phyloP scores from a whole-genome alignment of 257 asterid genomes.

The Jaltomata sinuosa region DNA sequence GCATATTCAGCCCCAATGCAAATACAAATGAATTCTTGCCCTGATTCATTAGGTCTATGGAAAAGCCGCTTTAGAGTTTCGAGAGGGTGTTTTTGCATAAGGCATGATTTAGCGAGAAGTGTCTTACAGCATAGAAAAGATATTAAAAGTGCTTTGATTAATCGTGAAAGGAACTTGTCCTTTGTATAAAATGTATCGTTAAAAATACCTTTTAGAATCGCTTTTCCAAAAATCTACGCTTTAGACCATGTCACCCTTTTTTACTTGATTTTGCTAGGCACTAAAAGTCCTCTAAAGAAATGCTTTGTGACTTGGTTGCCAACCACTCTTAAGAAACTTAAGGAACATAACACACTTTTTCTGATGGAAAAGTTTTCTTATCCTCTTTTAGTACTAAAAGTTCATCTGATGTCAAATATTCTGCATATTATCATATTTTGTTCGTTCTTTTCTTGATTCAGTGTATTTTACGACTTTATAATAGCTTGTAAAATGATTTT shows the following conservation, averaged over 20 bases:
- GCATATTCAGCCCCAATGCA: background rate
- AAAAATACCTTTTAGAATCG: background rate
- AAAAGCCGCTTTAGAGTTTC: background rate
- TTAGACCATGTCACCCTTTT: background rate
- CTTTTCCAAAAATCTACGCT: background rate
- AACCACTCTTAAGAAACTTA: background rate
- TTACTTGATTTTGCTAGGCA: background rate
- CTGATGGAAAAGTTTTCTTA: background rate
- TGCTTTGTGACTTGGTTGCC: conserved; percentile 3
- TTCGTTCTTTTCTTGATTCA: background rate
- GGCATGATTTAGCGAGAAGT: background rate
- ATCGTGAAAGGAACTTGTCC: background rate
- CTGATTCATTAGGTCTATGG: no score
- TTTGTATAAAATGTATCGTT: background rate
- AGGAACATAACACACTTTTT: background rate
- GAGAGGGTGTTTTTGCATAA: background rate
- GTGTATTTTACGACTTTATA: background rate
- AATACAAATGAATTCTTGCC: background rate
- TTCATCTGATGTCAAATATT: background rate
- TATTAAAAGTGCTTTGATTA: background rate
- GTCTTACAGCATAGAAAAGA: background rate
- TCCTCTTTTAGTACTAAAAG: background rate
- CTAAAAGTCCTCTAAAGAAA: background rate
- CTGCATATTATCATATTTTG: background rate
- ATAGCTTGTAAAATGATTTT: background rate